Conservation (phyloP, 768 basidiomycete species). For the Myochromella boudieri region DNA sequence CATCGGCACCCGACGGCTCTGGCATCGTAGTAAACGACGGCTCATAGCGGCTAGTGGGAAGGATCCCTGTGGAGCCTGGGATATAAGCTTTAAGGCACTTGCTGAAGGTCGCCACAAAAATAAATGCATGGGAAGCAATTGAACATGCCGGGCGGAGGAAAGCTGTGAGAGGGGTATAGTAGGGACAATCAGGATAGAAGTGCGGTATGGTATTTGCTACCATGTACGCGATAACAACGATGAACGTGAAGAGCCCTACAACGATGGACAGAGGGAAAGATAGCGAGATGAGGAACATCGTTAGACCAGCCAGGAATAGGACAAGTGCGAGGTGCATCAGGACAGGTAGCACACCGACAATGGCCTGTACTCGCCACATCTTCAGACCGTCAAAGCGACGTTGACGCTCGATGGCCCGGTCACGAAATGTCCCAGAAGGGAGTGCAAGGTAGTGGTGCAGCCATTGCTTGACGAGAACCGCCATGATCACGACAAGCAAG, state of each 20-base stretch:
- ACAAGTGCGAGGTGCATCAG: constrained; percentile 40
- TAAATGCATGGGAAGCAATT: too few species aligned
- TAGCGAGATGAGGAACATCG: constrained; percentile 40
- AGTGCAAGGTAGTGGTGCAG: constrained; percentile 32
- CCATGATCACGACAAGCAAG: constrained; percentile 39
- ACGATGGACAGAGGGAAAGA: constrained; percentile 31
- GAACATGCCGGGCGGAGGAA: constrained; percentile 33
- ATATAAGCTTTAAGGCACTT: too few species aligned
- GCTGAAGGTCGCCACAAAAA: too few species aligned
- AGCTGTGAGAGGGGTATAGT: constrained; percentile 39
- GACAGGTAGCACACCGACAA: constrained; percentile 39
- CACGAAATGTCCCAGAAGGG: constrained; percentile 35
- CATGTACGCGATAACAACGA: constrained; percentile 36
- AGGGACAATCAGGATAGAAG: constrained; percentile 40
- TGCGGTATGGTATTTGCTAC: constrained; percentile 38
- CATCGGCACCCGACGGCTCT: too few species aligned
- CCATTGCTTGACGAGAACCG: constrained; percentile 51
- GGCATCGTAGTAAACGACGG: too few species aligned
- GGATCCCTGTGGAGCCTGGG: too few species aligned
- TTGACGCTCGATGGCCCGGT: constrained; percentile 38
- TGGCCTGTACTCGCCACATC: constrained; percentile 37
- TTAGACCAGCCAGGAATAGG: constrained; percentile 40
- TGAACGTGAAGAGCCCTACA: constrained; percentile 32
- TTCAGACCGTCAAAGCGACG: constrained; percentile 32
- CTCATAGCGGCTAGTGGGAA: too few species aligned